Percentiles rank a stretch among this genome's conserved stretches.
Evolutionary conservation across 2,329 filamentous ascomycete genomes (phyloP).

Genomic region (Phialophora chinensis): DNA sequence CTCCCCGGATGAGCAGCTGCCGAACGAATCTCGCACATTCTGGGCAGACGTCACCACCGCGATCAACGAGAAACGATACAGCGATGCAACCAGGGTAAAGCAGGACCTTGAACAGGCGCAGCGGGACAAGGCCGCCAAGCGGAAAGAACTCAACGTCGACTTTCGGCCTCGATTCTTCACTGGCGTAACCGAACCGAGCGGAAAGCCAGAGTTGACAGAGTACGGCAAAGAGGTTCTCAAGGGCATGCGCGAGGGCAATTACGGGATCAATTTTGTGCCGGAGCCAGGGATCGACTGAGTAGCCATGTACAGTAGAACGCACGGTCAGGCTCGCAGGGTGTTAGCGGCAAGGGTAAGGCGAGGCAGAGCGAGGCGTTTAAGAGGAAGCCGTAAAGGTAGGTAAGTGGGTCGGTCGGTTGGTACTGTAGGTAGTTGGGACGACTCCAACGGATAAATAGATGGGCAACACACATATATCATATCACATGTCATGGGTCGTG

Average conservation of each 20-base stretch:
- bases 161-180: constrained; percentile 93
- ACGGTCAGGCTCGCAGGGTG: not conserved
- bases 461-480: not conserved
- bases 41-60: constrained; percentile 89
- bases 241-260: constrained; percentile 55
- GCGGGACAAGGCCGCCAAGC: constrained; percentile 79
- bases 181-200: constrained; percentile 62
- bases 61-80: constrained; percentile 81
- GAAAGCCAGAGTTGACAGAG: constrained; percentile 66
- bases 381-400: not conserved
- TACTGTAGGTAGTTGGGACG: not conserved
- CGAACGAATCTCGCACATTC: constrained; percentile 86
- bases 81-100: constrained; percentile 83
- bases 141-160: constrained; percentile 70
- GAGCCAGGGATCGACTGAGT: constrained; percentile 27
- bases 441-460: not conserved
- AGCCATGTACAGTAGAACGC: not conserved
- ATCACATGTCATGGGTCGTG: not conserved
- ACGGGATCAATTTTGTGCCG: constrained; percentile 30
- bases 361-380: not conserved
- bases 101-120: constrained; percentile 90
- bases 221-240: constrained; percentile 66
- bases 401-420: not conserved
- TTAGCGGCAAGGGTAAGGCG: not conserved
- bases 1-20: constrained; percentile 76